Evolutionary conservation across 2,329 filamentous ascomycete species (phyloP), one percentile per base, ranked within the genome.

Genomic region (Colletotrichum ledebouriae): DNA sequence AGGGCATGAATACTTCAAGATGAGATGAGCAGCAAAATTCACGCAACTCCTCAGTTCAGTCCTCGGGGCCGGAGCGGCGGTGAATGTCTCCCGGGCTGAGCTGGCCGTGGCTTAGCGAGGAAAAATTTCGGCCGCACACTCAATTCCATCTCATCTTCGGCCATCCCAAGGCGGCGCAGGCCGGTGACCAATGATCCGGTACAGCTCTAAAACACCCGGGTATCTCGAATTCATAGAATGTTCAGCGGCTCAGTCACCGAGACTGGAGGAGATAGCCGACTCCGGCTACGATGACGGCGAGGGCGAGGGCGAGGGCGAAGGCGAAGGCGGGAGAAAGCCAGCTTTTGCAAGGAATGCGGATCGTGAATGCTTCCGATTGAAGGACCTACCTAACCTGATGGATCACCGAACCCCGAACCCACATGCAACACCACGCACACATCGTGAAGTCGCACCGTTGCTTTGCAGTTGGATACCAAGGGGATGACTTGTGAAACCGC

Each of bases 141-240:
- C 7, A 2, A 25, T 25, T 37, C 15, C 33, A 41, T 53, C 47
- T 42, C 6, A 64, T 52, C 15, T 41, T 64, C 65, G 53, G 53
- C 12, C 25, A 7, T 53, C 39, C 12, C n/a, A 37, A 17, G 34
- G 50, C 25, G 63, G 63, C 33, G 55, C 60, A 55, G 47, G 22
- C 17, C 41, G 41, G 37, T 6, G 42, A 33, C 33, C 39, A 49
- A 15, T 11, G 10, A 29, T n/a, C 53, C 53, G 65, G 60, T 15
- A n/a, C 50, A 37, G 58, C 50, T 34, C 15, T 61, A 50, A n/a
- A 20, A 42, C 15, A 47, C 37, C 29, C 55, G 41, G 39, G 25
- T 29, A 25, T 49, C 13, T 9, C 0, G 3, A n/a, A 7, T 10
- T 2, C 22, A 3, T 17, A 20, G 25, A 44, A n/a, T 7, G 2